Evolutionary conservation across 2,329 filamentous ascomycete genomes (phyloP).

Genomic region (Aspergillus arachidicola): DNA sequence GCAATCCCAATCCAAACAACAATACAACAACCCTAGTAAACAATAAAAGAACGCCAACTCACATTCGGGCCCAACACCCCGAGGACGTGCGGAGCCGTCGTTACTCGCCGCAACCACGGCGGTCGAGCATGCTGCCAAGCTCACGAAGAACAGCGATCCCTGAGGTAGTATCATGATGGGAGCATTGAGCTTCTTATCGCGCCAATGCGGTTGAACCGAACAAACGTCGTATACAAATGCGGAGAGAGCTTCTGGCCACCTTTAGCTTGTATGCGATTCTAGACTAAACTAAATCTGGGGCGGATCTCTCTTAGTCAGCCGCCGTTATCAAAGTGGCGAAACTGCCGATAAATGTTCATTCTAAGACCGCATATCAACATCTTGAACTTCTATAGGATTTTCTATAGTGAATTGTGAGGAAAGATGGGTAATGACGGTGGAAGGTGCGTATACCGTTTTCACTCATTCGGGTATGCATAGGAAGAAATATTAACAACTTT

Average conservation of each 20-base stretch:
- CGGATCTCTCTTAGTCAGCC: slow-evolving; percentile 32
- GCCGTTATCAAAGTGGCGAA: slow-evolving; percentile 17
- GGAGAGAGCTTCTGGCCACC: slow-evolving; percentile 44
- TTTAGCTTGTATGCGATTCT: slow-evolving; percentile 31
- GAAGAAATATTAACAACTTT: neutral
- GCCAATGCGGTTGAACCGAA: slow-evolving; percentile 1
- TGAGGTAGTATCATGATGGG: slow-evolving; percentile 41
- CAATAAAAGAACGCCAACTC: slow-evolving; percentile 44
- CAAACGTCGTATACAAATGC: slow-evolving; percentile 22
- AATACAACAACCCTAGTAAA: neutral
- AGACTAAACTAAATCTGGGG: slow-evolving; percentile 26
- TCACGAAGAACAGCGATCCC: slow-evolving; percentile 37
- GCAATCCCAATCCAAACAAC: neutral
- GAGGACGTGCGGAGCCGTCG: slow-evolving; percentile 69
- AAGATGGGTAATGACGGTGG: slow-evolving; percentile 96
- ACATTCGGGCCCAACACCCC: slow-evolving; percentile 92
- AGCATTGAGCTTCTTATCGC: slow-evolving; percentile 36
- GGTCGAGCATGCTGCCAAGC: slow-evolving; percentile 38
- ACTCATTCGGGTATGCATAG: neutral
- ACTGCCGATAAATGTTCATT: neutral
- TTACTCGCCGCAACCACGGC: slow-evolving; percentile 49
- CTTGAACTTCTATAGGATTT: neutral
- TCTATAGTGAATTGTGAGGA: neutral
- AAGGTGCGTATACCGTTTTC: slow-evolving; percentile 49
- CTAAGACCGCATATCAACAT: neutral